phyloP scores from a whole-genome alignment of 805 yeast species.

The Barnettozyma californica region DNA sequence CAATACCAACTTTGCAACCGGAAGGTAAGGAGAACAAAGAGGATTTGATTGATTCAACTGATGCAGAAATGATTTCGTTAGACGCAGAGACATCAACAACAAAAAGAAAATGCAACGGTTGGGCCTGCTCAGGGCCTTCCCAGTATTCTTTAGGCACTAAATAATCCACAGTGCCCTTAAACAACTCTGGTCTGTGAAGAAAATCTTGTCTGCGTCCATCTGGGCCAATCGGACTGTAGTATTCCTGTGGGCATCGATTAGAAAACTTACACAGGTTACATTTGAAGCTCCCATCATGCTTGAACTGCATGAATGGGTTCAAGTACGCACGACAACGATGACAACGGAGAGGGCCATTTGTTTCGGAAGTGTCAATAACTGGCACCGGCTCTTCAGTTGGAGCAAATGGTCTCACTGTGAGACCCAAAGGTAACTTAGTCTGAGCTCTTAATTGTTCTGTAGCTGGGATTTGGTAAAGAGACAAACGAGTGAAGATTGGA shows the following conservation, averaged over 20 bases:
- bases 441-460: conserved; percentile 62
- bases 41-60: conserved; percentile 65
- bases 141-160: conserved; percentile 73
- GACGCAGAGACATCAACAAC: conserved; percentile 66
- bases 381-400: conserved; percentile 52
- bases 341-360: conserved; percentile 79
- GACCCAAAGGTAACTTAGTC: conserved; percentile 75
- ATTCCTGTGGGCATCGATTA: conserved; percentile 62
- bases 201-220: conserved; percentile 61
- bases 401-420: conserved; percentile 83
- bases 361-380: conserved; percentile 49
- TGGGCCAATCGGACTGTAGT: conserved; percentile 55
- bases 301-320: conserved; percentile 72
- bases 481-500: conserved; percentile 70
- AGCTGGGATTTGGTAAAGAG: conserved; percentile 81
- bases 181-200: conserved; percentile 65
- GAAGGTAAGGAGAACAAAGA: conserved; percentile 31
- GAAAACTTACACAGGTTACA: conserved; percentile 88
- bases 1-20: conserved; percentile 50
- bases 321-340: conserved; percentile 86
- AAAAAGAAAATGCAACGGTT: conserved; percentile 63
- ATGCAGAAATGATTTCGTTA: conserved; percentile 54
- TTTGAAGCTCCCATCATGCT: conserved; percentile 54
- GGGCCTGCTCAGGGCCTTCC: conserved; percentile 34
- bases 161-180: conserved; percentile 80